Percentiles rank a stretch among this genome's conserved stretches.
Evolutionary conservation across 1,139 yeast genomes (phyloP).

Genomic region (Pichia sp.): DNA sequence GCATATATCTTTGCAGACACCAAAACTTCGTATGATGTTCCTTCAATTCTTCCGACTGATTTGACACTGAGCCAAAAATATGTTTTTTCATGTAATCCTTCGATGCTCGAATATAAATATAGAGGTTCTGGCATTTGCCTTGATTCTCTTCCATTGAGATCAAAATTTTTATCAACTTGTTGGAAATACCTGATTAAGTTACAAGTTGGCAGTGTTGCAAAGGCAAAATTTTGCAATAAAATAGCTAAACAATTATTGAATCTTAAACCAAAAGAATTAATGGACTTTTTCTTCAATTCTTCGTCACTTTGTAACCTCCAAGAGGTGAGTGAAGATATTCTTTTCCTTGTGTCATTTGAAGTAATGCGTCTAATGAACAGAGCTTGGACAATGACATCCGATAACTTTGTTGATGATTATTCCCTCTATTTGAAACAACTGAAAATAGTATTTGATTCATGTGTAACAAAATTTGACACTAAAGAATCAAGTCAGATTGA

Average conservation of each 20-base stretch:
- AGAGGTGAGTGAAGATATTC: not conserved
- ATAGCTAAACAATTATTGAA: conserved; percentile 3
- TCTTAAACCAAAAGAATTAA: conserved; percentile 7
- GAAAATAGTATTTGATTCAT: not conserved
- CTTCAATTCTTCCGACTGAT: conserved; percentile 10
- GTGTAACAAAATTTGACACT: not conserved
- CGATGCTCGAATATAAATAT: conserved; percentile 8
- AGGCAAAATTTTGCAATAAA: not conserved
- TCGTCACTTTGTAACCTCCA: no score
- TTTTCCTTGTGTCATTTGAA: conserved; percentile 11
- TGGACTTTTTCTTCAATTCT: conserved; percentile 1
- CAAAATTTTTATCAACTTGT: not conserved
- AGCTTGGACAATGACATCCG: conserved; percentile 7
- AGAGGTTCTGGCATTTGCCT: conserved; percentile 11
- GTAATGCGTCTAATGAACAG: conserved; percentile 7
- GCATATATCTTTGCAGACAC: conserved; percentile 4
- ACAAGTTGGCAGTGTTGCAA: conserved; percentile 1
- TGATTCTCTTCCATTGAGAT: conserved; percentile 13
- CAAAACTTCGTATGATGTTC: not conserved
- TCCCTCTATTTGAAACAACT: conserved; percentile 4
- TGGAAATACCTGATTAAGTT: conserved; percentile 7
- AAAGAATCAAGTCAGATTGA: not conserved
- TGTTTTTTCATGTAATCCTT: conserved; percentile 7
- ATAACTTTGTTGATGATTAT: not conserved
- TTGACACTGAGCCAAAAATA: conserved; percentile 12